Evolutionary conservation across 169 alveolate species (phyloP), one percentile per base, ranked within the genome.

Genomic region (Plasmodium ovale): DNA sequence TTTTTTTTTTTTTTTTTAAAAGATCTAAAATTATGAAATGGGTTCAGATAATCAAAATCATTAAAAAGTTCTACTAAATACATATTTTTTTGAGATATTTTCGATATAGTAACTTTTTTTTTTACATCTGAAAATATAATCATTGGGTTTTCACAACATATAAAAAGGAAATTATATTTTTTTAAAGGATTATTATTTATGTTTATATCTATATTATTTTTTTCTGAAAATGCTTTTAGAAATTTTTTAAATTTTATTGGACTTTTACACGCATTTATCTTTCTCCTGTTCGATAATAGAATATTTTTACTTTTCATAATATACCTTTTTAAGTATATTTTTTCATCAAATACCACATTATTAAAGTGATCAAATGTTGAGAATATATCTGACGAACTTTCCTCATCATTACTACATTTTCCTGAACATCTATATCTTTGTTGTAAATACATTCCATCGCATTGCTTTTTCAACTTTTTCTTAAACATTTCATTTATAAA

Each of bases 21-120:
- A 1, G 74, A 23, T 1, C 14, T 16, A 56, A 79, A 79, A 47
- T 84, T 84, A 23, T 84, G 91, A 39, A 84, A 84, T 4, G 91
- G 91, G 33, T 84, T 84, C 6, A 84, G 23, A 68, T 84, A 84
- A 68, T 84, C 44, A 42, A 84, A 84, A 21, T 84, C 91, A 59
- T 71, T 84, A 62, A 84, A 84, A 25, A 84, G 31, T 3, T 84
- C 91, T 0, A 84, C 91, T 4, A 60, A 47, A 60, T 51, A 71
- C 42, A 84, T 54, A 84, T 84, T 84, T 47, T 71, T 84, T 14
- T 68, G 51, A n/a, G 91, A 84, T 12, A 84, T 37, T 56, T 84
- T 84, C 3, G 91, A 84, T 29, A 68, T 3, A 44, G 56, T 53
- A 1, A 84, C 12, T 68, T 84, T 84, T 53, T 84, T 84, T 71